A percentile compares a stretch with the other conserved stretches of the same genome.
Evolutionary conservation across 2,329 filamentous ascomycete species (phyloP).

Genomic region (Trichoderma koningii): DNA sequence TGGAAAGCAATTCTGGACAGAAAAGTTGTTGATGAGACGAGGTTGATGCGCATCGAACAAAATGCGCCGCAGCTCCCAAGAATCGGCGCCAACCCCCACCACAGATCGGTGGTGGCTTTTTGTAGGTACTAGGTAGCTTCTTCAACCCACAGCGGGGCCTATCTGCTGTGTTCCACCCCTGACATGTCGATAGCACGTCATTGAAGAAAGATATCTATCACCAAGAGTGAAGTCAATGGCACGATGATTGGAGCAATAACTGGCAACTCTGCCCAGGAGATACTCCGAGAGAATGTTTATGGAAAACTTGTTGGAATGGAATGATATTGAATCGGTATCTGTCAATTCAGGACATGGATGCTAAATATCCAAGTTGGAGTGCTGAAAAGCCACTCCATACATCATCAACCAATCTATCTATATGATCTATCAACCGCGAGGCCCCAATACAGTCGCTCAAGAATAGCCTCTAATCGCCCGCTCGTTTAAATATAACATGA

Average conservation of each 20-base stretch:
- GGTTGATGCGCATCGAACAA: not conserved
- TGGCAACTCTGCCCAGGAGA: too few species aligned
- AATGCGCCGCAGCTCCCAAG: too few species aligned
- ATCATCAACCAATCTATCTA: conserved; percentile 1
- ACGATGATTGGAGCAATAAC: not conserved
- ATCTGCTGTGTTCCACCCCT: conserved; percentile 6
- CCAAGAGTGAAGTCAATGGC: too few species aligned
- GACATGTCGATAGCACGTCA: not conserved
- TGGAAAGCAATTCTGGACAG: not conserved
- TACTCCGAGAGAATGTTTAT: too few species aligned
- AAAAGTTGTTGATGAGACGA: not conserved
- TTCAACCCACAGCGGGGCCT: conserved; percentile 25
- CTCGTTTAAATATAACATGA: conserved; percentile 10
- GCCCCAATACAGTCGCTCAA: not conserved
- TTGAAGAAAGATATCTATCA: not conserved
- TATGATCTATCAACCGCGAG: conserved; percentile 15
- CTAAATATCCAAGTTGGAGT: not conserved
- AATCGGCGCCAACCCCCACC: conserved; percentile 12
- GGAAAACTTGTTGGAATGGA: too few species aligned
- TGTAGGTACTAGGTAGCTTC: not conserved
- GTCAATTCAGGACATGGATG: too few species aligned
- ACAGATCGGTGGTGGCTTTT: conserved; percentile 17
- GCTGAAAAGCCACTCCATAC: too few species aligned
- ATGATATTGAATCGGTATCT: too few species aligned
- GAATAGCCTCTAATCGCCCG: not conserved